A percentile compares a stretch with the other conserved stretches of the same genome.
phyloP scores from a whole-genome alignment of 306 rosid species.

The Quillaja saponaria region DNA sequence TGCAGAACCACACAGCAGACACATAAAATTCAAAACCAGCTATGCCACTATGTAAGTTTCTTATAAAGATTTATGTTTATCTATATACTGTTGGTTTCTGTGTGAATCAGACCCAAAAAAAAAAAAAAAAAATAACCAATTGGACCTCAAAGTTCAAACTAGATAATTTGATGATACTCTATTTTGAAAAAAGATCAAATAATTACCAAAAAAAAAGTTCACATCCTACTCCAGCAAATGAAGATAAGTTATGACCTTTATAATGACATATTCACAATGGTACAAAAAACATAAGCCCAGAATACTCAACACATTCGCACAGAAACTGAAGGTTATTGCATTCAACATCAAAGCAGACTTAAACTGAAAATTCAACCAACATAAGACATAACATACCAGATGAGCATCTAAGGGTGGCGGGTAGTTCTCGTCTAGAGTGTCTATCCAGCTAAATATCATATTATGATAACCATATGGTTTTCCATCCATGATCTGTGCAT shows the following conservation, averaged over 20 bases:
- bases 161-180: slow-evolving; percentile 13
- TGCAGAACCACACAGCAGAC: slow-evolving; percentile 35
- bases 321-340: slow-evolving; percentile 15
- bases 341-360: slow-evolving; percentile 10
- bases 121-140: slow-evolving; percentile 3
- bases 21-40: slow-evolving; percentile 24
- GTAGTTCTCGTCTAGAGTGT: slow-evolving; percentile 68
- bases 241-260: slow-evolving; percentile 15
- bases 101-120: too few species aligned
- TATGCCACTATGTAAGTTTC: background rate
- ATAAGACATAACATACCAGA: slow-evolving; percentile 49
- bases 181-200: slow-evolving; percentile 1
- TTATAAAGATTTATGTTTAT: too few species aligned
- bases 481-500: slow-evolving; percentile 79
- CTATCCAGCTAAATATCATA: slow-evolving; percentile 98
- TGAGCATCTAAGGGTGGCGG: slow-evolving; percentile 99
- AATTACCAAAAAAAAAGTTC: slow-evolving; percentile 4
- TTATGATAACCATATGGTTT: slow-evolving; percentile 94
- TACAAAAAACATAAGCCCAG: slow-evolving; percentile 4
- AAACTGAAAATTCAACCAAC: slow-evolving; percentile 22
- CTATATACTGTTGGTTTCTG: too few species aligned
- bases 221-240: background rate
- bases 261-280: background rate
- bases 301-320: background rate
- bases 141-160: too few species aligned